Evolutionary conservation across 2,329 filamentous ascomycete species (phyloP).

Genomic region (Diaporthe ilicicola): DNA sequence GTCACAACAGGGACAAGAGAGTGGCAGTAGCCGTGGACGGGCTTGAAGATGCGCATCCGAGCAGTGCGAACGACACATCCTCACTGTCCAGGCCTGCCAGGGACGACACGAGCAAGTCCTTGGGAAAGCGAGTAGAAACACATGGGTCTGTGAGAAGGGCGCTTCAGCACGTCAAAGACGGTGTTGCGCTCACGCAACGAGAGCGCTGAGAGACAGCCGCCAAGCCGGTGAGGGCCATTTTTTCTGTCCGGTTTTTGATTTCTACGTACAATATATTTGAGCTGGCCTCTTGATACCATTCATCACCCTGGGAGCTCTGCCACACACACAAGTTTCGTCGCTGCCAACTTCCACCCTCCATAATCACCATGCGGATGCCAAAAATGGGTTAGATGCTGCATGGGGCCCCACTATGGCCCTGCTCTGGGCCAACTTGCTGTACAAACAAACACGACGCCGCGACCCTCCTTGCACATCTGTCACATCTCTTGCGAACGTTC

Average conservation of each 20-base stretch:
- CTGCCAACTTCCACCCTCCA: too few relatives aligned
- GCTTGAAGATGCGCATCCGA: background rate
- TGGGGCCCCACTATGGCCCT: background rate
- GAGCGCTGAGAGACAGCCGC: background rate
- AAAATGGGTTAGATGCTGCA: background rate
- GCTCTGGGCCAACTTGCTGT: background rate
- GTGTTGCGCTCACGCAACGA: background rate
- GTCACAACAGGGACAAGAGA: background rate
- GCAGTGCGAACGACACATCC: background rate
- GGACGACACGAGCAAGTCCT: background rate
- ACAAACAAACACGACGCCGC: background rate
- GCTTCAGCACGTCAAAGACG: conserved; percentile 2
- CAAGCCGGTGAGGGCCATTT: background rate
- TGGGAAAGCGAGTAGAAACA: background rate
- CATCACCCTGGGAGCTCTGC: background rate
- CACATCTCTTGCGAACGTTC: background rate
- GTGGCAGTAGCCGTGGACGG: background rate
- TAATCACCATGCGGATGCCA: background rate
- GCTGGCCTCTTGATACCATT: background rate
- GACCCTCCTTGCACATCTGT: background rate
- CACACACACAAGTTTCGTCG: background rate
- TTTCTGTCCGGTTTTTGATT: background rate
- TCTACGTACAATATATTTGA: background rate
- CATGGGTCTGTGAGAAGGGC: background rate
- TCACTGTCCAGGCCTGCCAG: background rate